Base-by-base conservation (phyloP, 768 basidiomycete genomes). In the Psilocybe sp. region DNA sequence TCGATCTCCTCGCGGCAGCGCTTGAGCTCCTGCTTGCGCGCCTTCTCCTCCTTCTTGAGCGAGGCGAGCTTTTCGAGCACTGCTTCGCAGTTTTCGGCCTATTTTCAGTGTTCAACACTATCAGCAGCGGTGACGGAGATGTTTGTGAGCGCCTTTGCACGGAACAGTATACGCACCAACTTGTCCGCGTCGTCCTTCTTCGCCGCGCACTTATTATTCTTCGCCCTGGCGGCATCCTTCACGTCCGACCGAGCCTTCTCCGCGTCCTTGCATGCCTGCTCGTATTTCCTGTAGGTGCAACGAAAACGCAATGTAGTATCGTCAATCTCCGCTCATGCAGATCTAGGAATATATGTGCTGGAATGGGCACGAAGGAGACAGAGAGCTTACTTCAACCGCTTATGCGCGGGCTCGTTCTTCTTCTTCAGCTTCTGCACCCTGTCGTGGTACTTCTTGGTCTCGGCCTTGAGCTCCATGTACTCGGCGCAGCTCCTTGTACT, bases 381-480 rank as follows among this genome's bases (percentile, higher is more conserved):
- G 23, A 28, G n/a, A n/a, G 32, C 18, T 34, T 15, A 52, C 16
- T 33, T 15, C 19, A 34, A 14, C 28, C 38, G 20, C 58, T 71
- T 72, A 51, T 82, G 79, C 12, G 82, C 80, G 3, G 91, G 90
- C n/a, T 75, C 76, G 43, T 91, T 85, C 64, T 74, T 81, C 12
- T 74, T 72, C 57, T 80, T 75, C 40, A 90, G 66, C 31, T 52
- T 61, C 38, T 70, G 71, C 33, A 87, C 80, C 49, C 73, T 75
- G 13, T 64, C 66, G 55, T 81, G 79, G 11, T 80, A 68, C 40
- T 66, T 65, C 8, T 79, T 76, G 49, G 84, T 81, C 19, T 55
- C 58, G 0, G 61, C 66, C 61, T 85, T 91, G 20, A 73, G 60
- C n/a, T 71, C 68, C 9, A 71, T 55, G 52, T 77, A 91, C 49